Conservation (phyloP, 2,329 filamentous ascomycete genomes). For the Colletotrichum chrysophilum region DNA sequence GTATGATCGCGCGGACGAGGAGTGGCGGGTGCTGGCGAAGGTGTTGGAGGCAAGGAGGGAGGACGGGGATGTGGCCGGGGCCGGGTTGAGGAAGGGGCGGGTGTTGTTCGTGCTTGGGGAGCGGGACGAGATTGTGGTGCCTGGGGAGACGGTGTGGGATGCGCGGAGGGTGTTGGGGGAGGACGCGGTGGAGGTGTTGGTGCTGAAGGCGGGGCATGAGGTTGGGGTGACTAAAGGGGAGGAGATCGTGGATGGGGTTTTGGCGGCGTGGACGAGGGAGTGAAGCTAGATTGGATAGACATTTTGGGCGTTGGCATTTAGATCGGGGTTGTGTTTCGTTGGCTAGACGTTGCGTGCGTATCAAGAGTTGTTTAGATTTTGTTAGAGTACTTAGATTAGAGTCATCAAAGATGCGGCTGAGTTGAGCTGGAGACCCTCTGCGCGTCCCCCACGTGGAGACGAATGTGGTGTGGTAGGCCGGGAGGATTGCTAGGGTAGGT, state of each 20-base stretch:
- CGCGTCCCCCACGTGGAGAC: background rate
- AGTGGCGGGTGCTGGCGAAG: conserved; percentile 64
- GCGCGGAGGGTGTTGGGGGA: conserved; percentile 60
- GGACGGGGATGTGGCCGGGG: conserved; percentile 31
- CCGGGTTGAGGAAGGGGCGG: conserved; percentile 44
- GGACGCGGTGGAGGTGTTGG: conserved; percentile 59
- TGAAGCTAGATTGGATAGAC: background rate
- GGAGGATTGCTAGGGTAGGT: background rate
- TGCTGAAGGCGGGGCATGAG: conserved; percentile 72
- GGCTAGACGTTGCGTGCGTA: background rate
- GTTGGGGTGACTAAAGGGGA: conserved; percentile 67
- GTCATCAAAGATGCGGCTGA: background rate
- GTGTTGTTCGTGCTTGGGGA: conserved; percentile 71
- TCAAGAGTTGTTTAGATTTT: background rate
- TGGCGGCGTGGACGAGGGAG: conserved; percentile 35
- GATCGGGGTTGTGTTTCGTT: background rate
- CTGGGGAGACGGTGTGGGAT: conserved; percentile 68
- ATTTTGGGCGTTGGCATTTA: background rate
- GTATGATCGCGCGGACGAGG: conserved; percentile 61
- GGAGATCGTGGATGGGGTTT: conserved; percentile 55
- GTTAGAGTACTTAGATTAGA: background rate
- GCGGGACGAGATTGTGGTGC: conserved; percentile 70
- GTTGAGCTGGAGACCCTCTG: background rate
- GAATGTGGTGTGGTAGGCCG: background rate
- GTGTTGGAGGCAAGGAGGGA: conserved; percentile 51